Conservation (phyloP, 306 rosid species). For the Prunus dulcis region DNA sequence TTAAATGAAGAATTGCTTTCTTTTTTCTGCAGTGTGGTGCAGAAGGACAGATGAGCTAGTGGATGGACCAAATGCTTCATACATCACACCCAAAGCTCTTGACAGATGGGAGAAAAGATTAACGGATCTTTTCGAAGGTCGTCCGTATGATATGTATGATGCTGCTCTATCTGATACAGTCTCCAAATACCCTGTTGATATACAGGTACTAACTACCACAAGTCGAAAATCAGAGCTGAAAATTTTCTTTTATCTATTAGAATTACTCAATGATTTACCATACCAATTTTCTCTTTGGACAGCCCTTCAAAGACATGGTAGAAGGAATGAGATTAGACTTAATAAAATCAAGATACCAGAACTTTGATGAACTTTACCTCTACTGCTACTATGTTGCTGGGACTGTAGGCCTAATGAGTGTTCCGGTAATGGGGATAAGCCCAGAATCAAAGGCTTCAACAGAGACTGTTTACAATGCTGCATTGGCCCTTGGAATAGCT, state of each 20-base stretch:
- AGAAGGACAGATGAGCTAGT: conserved; percentile 95
- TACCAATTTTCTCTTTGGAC: conserved; percentile 8
- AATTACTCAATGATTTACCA: conserved; percentile 1
- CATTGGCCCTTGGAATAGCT: conserved; percentile 89
- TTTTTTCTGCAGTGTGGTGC: conserved; percentile 74
- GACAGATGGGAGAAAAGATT: conserved; percentile 84
- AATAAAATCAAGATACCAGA: conserved; percentile 76
- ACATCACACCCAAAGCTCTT: conserved; percentile 88
- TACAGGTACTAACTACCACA: conserved; percentile 55
- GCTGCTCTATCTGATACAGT: conserved; percentile 90
- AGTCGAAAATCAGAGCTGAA: neutral
- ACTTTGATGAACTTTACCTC: conserved; percentile 88
- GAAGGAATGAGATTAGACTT: conserved; percentile 94
- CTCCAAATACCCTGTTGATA: conserved; percentile 74
- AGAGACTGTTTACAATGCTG: conserved; percentile 82
- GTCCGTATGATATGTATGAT: conserved; percentile 91
- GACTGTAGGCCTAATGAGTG: conserved; percentile 99
- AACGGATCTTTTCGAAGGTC: conserved; percentile 68
- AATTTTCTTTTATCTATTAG: neutral
- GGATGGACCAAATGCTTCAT: conserved; percentile 96
- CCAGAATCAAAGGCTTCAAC: conserved; percentile 79
- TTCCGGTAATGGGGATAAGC: conserved; percentile 91
- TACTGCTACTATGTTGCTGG: conserved; percentile 99
- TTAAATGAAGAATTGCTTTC: neutral
- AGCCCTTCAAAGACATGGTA: conserved; percentile 97